These are phyloP conservation scores for Quercus rubra DNA, from an alignment of 306 rosid genomes.

Conservation along the genomic window DNA sequence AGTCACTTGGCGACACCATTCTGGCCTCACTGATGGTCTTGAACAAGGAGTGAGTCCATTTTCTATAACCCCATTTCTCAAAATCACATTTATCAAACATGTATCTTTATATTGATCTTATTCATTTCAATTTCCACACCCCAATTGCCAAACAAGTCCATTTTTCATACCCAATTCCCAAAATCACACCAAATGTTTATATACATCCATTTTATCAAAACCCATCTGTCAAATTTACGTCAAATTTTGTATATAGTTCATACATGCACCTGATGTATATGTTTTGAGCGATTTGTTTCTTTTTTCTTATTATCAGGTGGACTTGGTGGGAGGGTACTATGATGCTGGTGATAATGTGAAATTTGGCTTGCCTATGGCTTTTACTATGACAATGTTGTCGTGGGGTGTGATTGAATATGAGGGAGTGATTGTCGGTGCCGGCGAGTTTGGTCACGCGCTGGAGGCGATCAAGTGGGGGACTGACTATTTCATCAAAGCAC, in stretches of 20 bases:
- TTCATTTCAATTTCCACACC: too few relatives aligned
- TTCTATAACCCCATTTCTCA: too few relatives aligned
- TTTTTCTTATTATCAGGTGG: constrained; percentile 46
- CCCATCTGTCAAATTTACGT: not conserved
- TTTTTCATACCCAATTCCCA: too few relatives aligned
- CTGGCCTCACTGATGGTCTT: constrained; percentile 79
- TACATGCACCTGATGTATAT: too few relatives aligned
- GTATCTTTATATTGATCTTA: too few relatives aligned
- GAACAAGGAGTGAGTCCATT: constrained; percentile 58
- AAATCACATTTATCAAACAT: too few relatives aligned
- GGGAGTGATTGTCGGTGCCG: constrained; percentile 38
- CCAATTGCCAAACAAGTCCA: too few relatives aligned
- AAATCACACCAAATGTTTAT: too few relatives aligned
- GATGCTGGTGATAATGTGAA: constrained; percentile 93
- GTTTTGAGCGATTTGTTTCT: not conserved
- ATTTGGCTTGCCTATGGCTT: constrained; percentile 88
- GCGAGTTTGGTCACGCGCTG: constrained; percentile 65
- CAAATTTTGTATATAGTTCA: too few relatives aligned
- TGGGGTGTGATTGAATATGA: constrained; percentile 76
- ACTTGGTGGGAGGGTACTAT: constrained; percentile 88
- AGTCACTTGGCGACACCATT: constrained; percentile 78
- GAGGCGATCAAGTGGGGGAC: constrained; percentile 95
- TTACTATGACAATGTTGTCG: constrained; percentile 74
- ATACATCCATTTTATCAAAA: not conserved
- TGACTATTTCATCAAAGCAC: constrained; percentile 85